Evolutionary conservation across 2,329 filamentous ascomycete genomes (phyloP), one percentile per base, ranked within the genome.

Genomic region (Fusarium setosum): DNA sequence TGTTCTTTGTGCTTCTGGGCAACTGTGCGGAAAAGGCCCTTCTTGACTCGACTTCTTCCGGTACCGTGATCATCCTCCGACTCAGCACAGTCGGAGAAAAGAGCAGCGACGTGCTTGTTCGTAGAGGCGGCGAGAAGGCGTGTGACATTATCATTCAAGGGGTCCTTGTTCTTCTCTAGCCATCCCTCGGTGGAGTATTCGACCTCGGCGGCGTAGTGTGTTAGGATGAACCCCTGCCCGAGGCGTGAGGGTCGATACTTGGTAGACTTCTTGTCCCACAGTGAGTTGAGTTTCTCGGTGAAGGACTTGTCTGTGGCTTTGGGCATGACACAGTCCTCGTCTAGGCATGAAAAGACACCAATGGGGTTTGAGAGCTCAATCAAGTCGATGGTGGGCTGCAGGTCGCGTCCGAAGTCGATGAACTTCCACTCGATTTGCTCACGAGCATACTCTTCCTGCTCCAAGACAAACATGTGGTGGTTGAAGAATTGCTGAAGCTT

Each of bases 381-480:
- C 41, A 99, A 84, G 73, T 99, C 96, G 70, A 99, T 99, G 0
- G 96, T 99, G 0, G 96, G 96, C 76, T 99, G 96, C 23, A 99
- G 84, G 74, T 99, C 96, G 63, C 94, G 94, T 17, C 96, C 96
- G 75, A 99, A 99, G 78, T 99, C 96, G 74, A 99, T 99, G 76
- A 99, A 99, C 74, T 98, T 94, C 96, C 96, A 99, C 79, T 99
- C 96, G 70, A 99, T 99, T 77, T 97, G 93, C 76, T 99, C 96
- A 45, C 95, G 86, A 9, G 96, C 94, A 77, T 99, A 99, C 77
- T 99, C 96, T 77, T 99, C 96, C 74, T 99, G 96, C 76, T 99
- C 96, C 8, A 99, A 84, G 10, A 99, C 96, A 74, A 99, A 99
- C 96, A 99, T 99, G 82, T 99, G 96, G 76, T 99, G 96, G 73